These are phyloP conservation scores for Sclerotiophoma versabilis DNA, from an alignment of 2,329 filamentous ascomycete genomes.

Conservation along the genomic window DNA sequence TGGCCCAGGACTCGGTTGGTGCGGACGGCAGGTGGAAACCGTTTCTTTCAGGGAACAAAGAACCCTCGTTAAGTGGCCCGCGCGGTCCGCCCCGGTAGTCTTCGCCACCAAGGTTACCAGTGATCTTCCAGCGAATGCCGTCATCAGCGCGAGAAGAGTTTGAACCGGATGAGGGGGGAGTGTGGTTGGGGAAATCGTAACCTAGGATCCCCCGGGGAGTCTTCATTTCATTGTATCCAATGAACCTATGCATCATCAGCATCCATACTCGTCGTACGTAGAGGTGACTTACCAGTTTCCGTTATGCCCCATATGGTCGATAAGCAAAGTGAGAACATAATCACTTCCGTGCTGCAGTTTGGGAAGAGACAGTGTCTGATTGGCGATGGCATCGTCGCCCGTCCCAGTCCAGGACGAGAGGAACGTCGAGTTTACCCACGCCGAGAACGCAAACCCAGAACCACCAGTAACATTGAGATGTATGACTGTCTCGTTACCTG, in stretches of 20 bases:
- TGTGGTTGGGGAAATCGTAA: constrained; percentile 60
- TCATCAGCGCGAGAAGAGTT: constrained; percentile 21
- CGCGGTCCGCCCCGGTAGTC: constrained; percentile 63
- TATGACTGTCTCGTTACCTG: constrained; percentile 64
- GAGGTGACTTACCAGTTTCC: constrained; percentile 60
- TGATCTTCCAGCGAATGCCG: constrained; percentile 67
- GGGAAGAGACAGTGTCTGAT: constrained; percentile 63
- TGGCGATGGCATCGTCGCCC: constrained; percentile 56
- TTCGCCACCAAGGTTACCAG: constrained; percentile 71
- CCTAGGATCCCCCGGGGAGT: constrained; percentile 65
- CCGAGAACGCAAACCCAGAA: constrained; percentile 67
- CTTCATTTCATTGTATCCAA: constrained; percentile 62
- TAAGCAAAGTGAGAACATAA: constrained; percentile 70
- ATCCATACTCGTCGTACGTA: too few relatives aligned
- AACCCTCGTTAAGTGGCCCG: constrained; percentile 72
- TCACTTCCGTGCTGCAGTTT: constrained; percentile 57
- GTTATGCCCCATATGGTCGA: constrained; percentile 75
- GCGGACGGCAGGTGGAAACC: constrained; percentile 65
- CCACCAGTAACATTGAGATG: constrained; percentile 68
- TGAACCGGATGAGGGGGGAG: constrained; percentile 33
- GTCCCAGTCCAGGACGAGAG: constrained; percentile 69
- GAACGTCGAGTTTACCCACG: constrained; percentile 69
- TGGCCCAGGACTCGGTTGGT: constrained; percentile 49
- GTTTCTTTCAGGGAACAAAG: constrained; percentile 66
- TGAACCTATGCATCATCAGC: constrained; percentile 49